Conservation (phyloP, 352 stramenopile species). For the Hyaloperonospora brassicae region DNA sequence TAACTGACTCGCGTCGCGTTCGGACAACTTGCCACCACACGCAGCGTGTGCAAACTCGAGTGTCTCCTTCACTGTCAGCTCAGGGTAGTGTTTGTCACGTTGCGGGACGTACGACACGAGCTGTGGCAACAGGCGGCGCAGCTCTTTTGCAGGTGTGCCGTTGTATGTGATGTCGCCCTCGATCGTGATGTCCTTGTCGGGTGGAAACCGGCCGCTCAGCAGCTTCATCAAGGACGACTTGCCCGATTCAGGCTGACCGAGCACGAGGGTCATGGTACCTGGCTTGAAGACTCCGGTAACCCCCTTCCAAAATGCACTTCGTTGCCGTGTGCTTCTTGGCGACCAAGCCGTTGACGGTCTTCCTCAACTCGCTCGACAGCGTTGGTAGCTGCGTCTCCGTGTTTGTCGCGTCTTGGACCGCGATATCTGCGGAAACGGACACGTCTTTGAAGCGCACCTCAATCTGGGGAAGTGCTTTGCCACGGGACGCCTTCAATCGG, state of each 20-base stretch:
- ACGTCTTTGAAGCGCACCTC: constrained; percentile 51
- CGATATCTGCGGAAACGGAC: constrained; percentile 39
- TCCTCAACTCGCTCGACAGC: constrained; percentile 37
- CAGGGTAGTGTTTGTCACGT: constrained; percentile 11
- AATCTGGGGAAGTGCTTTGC: constrained; percentile 41
- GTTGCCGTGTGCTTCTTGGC: constrained; percentile 21
- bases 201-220: constrained; percentile 10
- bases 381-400: constrained; percentile 24
- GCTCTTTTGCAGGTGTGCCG: not conserved
- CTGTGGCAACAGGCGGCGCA: constrained; percentile 6
- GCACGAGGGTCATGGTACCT: constrained; percentile 28
- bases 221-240: constrained; percentile 21
- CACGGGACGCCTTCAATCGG: constrained; percentile 33
- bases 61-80: too few species aligned
- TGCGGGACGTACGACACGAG: constrained; percentile 14
- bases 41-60: constrained; percentile 4
- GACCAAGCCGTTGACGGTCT: constrained; percentile 23
- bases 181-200: constrained; percentile 8
- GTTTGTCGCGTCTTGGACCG: constrained; percentile 14
- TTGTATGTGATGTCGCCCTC: constrained; percentile 16
- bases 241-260: constrained; percentile 15
- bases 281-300: constrained; percentile 28
- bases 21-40: constrained; percentile 7
- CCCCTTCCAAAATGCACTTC: constrained; percentile 27
- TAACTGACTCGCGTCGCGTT: constrained; percentile 1